Base-by-base conservation (phyloP, 1,284 basidiomycete species). In the Cryptococcus sp. region DNA sequence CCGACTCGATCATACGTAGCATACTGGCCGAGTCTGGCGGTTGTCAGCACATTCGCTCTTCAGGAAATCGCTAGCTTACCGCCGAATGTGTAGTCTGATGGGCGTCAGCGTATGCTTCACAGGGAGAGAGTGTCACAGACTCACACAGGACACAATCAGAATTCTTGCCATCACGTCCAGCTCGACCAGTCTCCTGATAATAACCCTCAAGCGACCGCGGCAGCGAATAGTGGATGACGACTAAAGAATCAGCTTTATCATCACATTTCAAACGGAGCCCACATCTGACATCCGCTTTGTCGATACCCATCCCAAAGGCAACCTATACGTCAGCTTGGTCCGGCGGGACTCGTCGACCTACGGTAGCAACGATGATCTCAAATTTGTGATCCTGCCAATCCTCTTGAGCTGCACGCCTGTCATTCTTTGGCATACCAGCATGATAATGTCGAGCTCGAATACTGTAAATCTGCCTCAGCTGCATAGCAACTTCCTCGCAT, bases 271-370 rank as follows among this genome's bases (percentile, higher is more conserved):
- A 28, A 18, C 40, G 49, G 1, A 25, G 54, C 78, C 51, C 63
- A 84, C 83, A 76, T 64, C 74, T 58, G 0, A 76, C 83, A 62
- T 90, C 82, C 0, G 85, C 76, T 70, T 97, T 97, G 76, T 98
- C 92, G 54, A 98, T 93, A 16, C 93, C 94, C 94, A 98, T 97
- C 9, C 94, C 94, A 70, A 98, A 98, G 0, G 90, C 90, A 60
- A 90, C 81, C 85, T 86, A 57, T 48, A 21, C 42, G n/a, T 43
- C 40, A 50, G 42, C 28, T 41, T 21, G 7, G 22, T n/a, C 22
- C 24, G 7, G 11, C 16, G 34, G 19, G 50, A 16, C 11, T 58
- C n/a, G 43, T 9, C 9, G 32, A 64, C 74, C 56, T 45, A 79
- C 77, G 34, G 94, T 98, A 1, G 93, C 94, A 28, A 96, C 91